Evolutionary conservation across 257 asterid genomes (phyloP).

Genomic region (Jacaranda copaia): DNA sequence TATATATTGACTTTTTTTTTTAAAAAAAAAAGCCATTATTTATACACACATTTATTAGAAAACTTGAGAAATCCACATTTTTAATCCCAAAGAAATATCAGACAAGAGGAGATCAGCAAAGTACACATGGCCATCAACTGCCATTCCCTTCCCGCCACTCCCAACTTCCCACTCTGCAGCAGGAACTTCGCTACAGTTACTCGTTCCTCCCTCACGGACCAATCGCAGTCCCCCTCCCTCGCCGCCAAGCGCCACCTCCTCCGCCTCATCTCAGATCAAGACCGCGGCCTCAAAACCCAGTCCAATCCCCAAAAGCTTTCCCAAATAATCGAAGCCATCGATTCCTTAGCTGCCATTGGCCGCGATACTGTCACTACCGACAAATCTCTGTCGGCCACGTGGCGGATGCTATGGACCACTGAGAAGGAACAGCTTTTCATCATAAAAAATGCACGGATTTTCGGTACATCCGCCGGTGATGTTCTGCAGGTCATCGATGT

Average conservation of each 20-base stretch:
- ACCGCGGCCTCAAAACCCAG: constrained; percentile 89
- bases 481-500: constrained; percentile 90
- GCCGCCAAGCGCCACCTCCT: constrained; percentile 82
- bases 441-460: constrained; percentile 62
- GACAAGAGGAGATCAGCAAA: constrained; percentile 26
- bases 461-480: constrained; percentile 87
- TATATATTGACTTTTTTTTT: too few species aligned
- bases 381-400: constrained; percentile 68
- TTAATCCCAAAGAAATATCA: neutral
- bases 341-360: constrained; percentile 59
- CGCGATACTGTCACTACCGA: constrained; percentile 69
- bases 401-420: constrained; percentile 97
- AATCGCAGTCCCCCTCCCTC: constrained; percentile 48
- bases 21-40: too few species aligned
- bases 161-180: constrained; percentile 31
- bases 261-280: constrained; percentile 76
- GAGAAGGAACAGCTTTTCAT: constrained; percentile 96
- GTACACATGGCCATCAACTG: constrained; percentile 60
- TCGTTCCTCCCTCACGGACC: constrained; percentile 71
- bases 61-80: neutral
- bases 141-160: constrained; percentile 63
- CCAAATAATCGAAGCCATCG: constrained; percentile 70
- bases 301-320: constrained; percentile 68
- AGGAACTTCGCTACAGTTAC: constrained; percentile 38
- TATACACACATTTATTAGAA: constrained; percentile 1